These are phyloP conservation scores for Talaromyces sp. DNA, from an alignment of 2,329 filamentous ascomycete species.

Conservation along the genomic window DNA sequence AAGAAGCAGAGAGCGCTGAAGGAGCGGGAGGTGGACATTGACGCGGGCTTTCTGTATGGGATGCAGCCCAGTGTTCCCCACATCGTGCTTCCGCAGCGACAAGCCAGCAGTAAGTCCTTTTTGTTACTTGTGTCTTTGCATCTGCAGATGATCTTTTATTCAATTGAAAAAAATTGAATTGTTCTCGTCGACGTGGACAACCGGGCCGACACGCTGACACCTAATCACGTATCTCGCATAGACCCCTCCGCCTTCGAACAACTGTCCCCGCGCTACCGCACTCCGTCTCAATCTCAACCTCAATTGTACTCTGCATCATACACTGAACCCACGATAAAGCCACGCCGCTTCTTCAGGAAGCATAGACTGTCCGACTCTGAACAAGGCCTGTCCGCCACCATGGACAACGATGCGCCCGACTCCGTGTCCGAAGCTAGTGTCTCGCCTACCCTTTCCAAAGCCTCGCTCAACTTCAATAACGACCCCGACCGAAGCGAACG, in stretches of 20 bases:
- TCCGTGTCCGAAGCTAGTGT: not conserved
- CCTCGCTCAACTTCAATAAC: constrained; percentile 1
- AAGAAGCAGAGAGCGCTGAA: constrained; percentile 19
- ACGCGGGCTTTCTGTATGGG: constrained; percentile 42
- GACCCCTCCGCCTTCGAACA: constrained; percentile 31
- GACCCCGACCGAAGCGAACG: constrained; percentile 49
- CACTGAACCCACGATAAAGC: not conserved
- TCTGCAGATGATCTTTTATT: not conserved
- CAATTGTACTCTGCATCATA: not conserved
- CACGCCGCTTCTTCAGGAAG: constrained; percentile 1
- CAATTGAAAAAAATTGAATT: not conserved
- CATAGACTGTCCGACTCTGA: not conserved
- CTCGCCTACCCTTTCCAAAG: constrained; percentile 5
- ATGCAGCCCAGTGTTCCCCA: constrained; percentile 46
- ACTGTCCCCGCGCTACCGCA: constrained; percentile 1
- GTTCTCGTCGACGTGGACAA: not conserved
- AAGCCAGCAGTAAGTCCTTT: not conserved
- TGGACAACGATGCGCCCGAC: constrained; percentile 6
- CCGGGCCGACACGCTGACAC: constrained; percentile 3
- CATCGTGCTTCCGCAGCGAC: constrained; percentile 37
- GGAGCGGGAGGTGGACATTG: constrained; percentile 28
- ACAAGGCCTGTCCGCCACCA: not conserved
- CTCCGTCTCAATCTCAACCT: not conserved
- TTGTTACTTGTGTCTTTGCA: too few species aligned
- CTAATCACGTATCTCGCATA: not conserved